Percentiles rank a stretch among this genome's conserved stretches.
These are phyloP conservation scores for Leccinum insolens DNA, from an alignment of 1,284 basidiomycete genomes.

Conservation along the genomic window DNA sequence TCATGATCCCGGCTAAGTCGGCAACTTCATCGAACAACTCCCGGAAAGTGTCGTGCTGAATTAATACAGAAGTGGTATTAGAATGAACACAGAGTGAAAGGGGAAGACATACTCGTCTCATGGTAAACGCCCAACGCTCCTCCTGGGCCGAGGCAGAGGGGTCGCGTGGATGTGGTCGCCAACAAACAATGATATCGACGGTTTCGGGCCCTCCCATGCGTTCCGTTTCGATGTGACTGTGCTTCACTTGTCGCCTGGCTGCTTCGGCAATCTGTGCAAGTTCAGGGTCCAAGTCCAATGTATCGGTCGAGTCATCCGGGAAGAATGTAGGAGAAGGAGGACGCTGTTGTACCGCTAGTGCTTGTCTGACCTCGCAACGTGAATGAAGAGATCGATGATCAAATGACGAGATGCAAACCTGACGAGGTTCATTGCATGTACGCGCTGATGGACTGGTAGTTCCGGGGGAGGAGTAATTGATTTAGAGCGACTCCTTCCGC, in stretches of 20 bases:
- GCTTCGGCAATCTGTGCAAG: conserved; percentile 54
- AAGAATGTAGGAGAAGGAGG: conserved; percentile 45
- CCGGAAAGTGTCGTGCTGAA: conserved; percentile 63
- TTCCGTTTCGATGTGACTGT: conserved; percentile 23
- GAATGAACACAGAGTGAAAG: background rate
- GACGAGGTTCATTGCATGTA: conserved; percentile 56
- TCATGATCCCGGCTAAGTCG: conserved; percentile 54
- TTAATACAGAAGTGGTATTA: background rate
- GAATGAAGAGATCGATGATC: conserved; percentile 7
- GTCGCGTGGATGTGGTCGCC: conserved; percentile 65
- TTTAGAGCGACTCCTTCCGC: conserved; percentile 57
- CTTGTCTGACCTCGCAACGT: conserved; percentile 42
- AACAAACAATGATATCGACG: conserved; percentile 57
- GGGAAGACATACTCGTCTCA: conserved; percentile 54
- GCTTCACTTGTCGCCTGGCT: conserved; percentile 31
- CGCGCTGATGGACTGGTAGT: conserved; percentile 51
- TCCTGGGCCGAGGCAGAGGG: conserved; percentile 39
- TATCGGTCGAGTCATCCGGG: conserved; percentile 52
- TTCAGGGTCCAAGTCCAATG: conserved; percentile 60
- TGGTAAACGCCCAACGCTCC: conserved; percentile 51
- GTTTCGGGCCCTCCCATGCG: conserved; percentile 41
- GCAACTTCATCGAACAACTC: conserved; percentile 64
- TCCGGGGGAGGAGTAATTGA: conserved; percentile 76
- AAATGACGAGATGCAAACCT: conserved; percentile 43
- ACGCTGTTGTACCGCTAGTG: conserved; percentile 44